These are phyloP conservation scores for Cucurbita argyrosperma DNA, from an alignment of 306 rosid genomes.

Conservation along the genomic window DNA sequence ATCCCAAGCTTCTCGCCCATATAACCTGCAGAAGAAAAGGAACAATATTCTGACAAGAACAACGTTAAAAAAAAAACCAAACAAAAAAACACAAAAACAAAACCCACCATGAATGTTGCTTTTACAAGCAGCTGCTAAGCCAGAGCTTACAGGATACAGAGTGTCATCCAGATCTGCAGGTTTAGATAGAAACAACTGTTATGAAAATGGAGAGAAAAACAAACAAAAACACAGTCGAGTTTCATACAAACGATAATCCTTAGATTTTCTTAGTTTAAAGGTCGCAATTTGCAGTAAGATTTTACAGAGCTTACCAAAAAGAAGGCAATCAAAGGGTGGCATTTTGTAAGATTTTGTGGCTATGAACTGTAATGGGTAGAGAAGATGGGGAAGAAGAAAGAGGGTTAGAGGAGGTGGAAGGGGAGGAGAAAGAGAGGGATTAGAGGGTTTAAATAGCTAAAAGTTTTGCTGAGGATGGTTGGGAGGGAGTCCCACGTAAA, in stretches of 20 bases:
- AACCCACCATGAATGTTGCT: constrained; percentile 52
- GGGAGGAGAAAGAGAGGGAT: constrained; percentile 29
- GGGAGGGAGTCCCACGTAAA: too few species aligned
- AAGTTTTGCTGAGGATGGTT: neutral
- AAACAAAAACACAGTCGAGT: neutral
- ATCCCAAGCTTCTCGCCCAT: constrained; percentile 81
- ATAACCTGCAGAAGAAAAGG: constrained; percentile 26
- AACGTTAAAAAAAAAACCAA: neutral
- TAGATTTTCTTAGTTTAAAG: too few species aligned
- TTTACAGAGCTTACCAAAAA: constrained; percentile 57
- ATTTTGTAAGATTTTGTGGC: neutral
- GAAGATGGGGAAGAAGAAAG: constrained; percentile 10
- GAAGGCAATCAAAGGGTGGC: constrained; percentile 72
- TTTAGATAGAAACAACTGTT: neutral
- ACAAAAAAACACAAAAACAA: neutral
- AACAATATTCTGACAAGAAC: neutral
- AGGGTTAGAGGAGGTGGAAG: constrained; percentile 16
- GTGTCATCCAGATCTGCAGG: constrained; percentile 86
- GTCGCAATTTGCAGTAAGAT: too few species aligned
- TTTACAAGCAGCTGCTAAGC: constrained; percentile 49
- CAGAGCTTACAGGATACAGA: constrained; percentile 65
- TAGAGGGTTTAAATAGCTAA: constrained; percentile 39
- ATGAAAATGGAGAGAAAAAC: neutral
- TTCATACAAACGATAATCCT: too few species aligned
- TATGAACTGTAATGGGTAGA: neutral